Base-by-base conservation (phyloP, 2,329 filamentous ascomycete genomes). In the Pseudopithomyces maydicus region DNA sequence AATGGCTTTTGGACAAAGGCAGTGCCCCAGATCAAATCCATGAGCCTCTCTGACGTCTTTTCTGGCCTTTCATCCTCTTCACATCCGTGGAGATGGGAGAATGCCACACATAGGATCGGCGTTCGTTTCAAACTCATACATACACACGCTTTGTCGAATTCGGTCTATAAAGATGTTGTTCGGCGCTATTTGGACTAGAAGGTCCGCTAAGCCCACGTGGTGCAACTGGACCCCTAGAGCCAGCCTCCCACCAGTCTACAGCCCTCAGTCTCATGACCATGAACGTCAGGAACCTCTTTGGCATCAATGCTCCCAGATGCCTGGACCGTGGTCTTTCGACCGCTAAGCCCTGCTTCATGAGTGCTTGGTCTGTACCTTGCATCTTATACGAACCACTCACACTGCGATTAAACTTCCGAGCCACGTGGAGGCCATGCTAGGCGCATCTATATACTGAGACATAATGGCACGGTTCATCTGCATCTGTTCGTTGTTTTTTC, bases 111-210 rank as follows among this genome's bases (percentile, higher is more conserved):
- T 71, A 65, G 64, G 63, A 72, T 64, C 59, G 70, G 57, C 61
- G 71, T 68, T 74, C 65, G 67, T 70, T 73, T 73, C 68, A 61
- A 68, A 42, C 69, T 73, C 67, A 65, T 63, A 74, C 69, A 74
- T 57, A 11, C 22, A 19, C 42, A 22, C 46, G 14, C 17, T 7
- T 44, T 22, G 5, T 6, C 20, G 19, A 49, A n/a, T 10, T 12
- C 7, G 23, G 19, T 7, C 26, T 29, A 29, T 29, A 8, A 29
- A 8, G 26, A 29, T 29, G 26, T 29, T 29, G 26, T 29, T 29
- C 8, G 26, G 26, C 26, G 26, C 26, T 29, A 29, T 29, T 29
- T 29, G 26, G 26, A 29, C 26, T 29, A 29, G 8, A 4, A 29
- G 4, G 26, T 8, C 26, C 26, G 26, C 26, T 29, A 29, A 29